Evolutionary conservation across 345 rosid genomes (phyloP).

Genomic region (Eucalyptus cloeziana): DNA sequence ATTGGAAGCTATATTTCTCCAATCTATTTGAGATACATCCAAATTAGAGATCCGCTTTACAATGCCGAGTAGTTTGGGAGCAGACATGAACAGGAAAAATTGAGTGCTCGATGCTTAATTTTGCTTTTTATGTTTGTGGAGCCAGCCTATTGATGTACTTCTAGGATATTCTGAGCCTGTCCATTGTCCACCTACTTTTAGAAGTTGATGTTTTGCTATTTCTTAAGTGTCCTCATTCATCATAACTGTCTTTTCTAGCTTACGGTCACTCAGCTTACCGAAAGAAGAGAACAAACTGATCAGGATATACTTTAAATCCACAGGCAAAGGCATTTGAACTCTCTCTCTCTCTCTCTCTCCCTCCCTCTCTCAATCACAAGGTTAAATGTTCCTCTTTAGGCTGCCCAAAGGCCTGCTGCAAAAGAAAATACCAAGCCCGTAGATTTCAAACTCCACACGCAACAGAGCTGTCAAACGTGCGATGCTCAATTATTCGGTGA

Average conservation of each 20-base stretch:
- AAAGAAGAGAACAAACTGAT: background rate
- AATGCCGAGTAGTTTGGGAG: background rate
- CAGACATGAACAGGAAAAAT: background rate
- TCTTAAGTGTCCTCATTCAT: background rate
- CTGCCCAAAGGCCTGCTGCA: constrained; percentile 11
- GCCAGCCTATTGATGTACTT: background rate
- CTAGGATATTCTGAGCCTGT: background rate
- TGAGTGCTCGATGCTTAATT: background rate
- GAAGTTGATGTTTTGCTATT: background rate
- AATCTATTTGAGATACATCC: background rate
- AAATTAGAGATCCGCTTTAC: background rate
- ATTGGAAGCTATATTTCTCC: background rate
- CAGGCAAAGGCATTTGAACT: constrained; percentile 9
- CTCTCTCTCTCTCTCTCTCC: background rate
- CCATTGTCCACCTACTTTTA: background rate
- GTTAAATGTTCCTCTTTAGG: background rate
- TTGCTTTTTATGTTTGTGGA: background rate
- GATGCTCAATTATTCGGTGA: constrained; percentile 72
- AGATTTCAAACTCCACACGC: constrained; percentile 68
- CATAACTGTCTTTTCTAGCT: background rate
- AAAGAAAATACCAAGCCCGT: constrained; percentile 64
- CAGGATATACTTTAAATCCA: background rate
- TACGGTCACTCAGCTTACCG: background rate
- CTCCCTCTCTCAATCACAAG: background rate
- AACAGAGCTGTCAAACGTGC: constrained; percentile 71